A percentile compares a stretch with the other conserved stretches of the same genome.
Conservation (phyloP, 768 basidiomycete genomes). For the Tephrocybe sp. region DNA sequence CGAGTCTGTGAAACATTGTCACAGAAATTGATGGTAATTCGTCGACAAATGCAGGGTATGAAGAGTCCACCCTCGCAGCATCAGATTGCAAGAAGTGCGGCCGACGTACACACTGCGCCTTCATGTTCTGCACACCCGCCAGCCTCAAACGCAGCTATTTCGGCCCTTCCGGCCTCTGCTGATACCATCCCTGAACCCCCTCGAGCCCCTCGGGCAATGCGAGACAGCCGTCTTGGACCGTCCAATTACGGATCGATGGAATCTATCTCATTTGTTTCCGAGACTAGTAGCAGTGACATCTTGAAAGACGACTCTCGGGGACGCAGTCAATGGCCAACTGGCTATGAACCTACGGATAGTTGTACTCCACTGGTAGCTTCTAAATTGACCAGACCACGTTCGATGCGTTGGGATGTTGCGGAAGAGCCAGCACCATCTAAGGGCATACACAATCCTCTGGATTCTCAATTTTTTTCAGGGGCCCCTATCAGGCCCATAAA, state of each 20-base stretch:
- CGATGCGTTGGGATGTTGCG: not conserved
- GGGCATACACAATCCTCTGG: conserved; percentile 17
- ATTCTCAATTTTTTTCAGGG: conserved; percentile 13
- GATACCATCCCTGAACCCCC: conserved; percentile 9
- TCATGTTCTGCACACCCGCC: not conserved
- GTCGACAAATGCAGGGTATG: conserved; percentile 9
- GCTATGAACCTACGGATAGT: not conserved
- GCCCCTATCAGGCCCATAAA: not conserved
- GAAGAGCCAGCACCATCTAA: not conserved
- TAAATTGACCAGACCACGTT: not conserved
- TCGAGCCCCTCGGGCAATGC: conserved; percentile 22
- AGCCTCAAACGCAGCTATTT: no score
- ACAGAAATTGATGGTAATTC: conserved; percentile 16
- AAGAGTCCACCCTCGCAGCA: not conserved
- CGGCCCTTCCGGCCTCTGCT: conserved; percentile 3
- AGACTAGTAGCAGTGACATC: not conserved
- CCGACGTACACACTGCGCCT: not conserved
- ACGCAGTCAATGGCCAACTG: not conserved
- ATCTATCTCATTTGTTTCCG: not conserved
- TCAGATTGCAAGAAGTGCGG: not conserved
- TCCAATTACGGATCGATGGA: not conserved
- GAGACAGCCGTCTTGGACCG: not conserved
- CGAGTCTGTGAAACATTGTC: conserved; percentile 24
- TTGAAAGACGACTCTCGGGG: not conserved
- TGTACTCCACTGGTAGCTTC: not conserved